phyloP scores from a whole-genome alignment of 495 filamentous ascomycete species.

The Xylaria bambusicola region DNA sequence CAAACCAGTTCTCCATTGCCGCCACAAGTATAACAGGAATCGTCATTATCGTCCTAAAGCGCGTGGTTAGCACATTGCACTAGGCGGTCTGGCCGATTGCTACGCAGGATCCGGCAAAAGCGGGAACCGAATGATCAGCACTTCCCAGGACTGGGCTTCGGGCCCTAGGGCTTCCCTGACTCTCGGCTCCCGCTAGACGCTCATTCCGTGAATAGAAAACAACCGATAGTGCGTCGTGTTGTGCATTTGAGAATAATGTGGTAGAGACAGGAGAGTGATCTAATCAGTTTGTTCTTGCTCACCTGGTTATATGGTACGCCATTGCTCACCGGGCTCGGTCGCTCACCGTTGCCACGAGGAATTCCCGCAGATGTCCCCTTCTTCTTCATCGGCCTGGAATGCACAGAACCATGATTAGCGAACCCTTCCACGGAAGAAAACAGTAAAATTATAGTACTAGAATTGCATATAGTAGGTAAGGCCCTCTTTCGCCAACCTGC shows the following conservation, averaged over 20 bases:
- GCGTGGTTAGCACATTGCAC: constrained; percentile 24
- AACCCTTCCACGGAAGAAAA: constrained; percentile 7
- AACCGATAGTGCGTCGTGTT: no score
- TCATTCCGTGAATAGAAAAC: background rate
- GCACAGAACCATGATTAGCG: constrained; percentile 19
- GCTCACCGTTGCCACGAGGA: constrained; percentile 52
- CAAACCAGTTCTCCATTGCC: constrained; percentile 82
- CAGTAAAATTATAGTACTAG: background rate
- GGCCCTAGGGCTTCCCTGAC: constrained; percentile 24
- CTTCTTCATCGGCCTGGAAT: constrained; percentile 57
- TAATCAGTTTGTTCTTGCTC: no score
- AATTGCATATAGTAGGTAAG: background rate
- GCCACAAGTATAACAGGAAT: constrained; percentile 81
- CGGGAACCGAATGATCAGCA: constrained; percentile 31
- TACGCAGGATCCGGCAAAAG: constrained; percentile 26
- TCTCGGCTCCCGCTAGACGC: background rate
- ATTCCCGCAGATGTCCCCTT: constrained; percentile 54
- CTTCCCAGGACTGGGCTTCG: constrained; percentile 21
- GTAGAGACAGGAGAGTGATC: no score
- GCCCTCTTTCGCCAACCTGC: constrained; percentile 19
- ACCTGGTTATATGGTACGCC: constrained; percentile 46
- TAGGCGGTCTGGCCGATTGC: constrained; percentile 11
- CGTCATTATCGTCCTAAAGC: constrained; percentile 75
- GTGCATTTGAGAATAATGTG: no score
- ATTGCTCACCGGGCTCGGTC: constrained; percentile 50